phyloP scores from a whole-genome alignment of 2,329 filamentous ascomycete species.

The Hypomyces rosellus region DNA sequence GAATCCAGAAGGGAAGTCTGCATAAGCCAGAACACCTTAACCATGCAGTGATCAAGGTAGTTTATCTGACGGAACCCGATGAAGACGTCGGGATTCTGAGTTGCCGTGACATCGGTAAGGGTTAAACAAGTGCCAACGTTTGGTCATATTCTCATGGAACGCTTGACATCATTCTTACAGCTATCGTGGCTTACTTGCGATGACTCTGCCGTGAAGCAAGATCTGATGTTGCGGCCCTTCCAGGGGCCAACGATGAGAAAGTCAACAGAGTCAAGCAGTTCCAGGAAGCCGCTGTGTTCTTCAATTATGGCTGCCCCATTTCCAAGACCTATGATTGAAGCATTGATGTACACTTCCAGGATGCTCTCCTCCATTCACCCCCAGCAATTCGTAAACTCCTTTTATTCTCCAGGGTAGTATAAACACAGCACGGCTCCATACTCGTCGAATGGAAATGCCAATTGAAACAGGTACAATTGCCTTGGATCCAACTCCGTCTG shows the following conservation, averaged over 20 bases:
- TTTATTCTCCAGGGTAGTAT: no score
- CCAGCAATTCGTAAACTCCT: no score
- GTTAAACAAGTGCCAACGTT: slow-evolving; percentile 1
- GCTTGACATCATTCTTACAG: not conserved
- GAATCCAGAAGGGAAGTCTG: slow-evolving; percentile 3
- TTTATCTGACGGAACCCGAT: slow-evolving; percentile 1
- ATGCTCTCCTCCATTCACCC: no score
- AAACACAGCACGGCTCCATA: no score
- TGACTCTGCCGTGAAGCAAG: not conserved
- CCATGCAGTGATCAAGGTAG: slow-evolving; percentile 6
- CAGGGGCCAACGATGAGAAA: slow-evolving; percentile 1
- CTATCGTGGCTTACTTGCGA: not conserved
- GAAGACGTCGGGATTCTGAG: not conserved
- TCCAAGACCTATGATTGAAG: no score
- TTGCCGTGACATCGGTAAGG: not conserved
- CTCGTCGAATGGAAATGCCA: no score
- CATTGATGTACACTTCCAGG: no score
- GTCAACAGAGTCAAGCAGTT: slow-evolving; percentile 3
- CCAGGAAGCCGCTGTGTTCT: slow-evolving; percentile 1
- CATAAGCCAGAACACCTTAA: slow-evolving; percentile 1
- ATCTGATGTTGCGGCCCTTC: slow-evolving; percentile 4
- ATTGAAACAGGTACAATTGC: no score
- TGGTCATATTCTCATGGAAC: slow-evolving; percentile 1
- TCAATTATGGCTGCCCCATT: slow-evolving; percentile 2
- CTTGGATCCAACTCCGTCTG: no score